Evolutionary conservation across 352 stramenopile species (phyloP).

Genomic region (Phytopythium boreale): DNA sequence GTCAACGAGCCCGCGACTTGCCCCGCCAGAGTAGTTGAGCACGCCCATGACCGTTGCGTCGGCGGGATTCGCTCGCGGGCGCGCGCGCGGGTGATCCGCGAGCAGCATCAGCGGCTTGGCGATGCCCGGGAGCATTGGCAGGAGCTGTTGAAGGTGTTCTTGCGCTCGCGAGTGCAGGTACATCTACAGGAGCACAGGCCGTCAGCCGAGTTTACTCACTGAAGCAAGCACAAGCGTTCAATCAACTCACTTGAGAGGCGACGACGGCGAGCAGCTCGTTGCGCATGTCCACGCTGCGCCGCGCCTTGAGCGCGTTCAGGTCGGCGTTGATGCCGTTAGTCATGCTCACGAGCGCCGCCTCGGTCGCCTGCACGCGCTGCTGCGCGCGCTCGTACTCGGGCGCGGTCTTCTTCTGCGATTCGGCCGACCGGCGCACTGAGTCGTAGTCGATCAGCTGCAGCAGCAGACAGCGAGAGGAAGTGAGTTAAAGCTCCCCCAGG

Average conservation of each 20-base stretch:
- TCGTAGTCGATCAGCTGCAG: conserved; percentile 68
- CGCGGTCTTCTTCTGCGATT: conserved; percentile 54
- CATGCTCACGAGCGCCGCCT: conserved; percentile 41
- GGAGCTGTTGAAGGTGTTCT: conserved; percentile 72
- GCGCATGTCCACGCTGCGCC: conserved; percentile 62
- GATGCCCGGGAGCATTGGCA: conserved; percentile 63
- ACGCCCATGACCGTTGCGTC: conserved; percentile 47
- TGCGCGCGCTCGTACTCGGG: conserved; percentile 69
- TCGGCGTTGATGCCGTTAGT: conserved; percentile 66
- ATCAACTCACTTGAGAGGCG: conserved; percentile 42
- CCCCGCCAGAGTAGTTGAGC: conserved; percentile 48
- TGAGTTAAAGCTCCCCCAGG: background rate
- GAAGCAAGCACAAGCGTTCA: background rate
- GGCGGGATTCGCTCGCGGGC: conserved; percentile 43
- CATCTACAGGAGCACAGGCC: conserved; percentile 22
- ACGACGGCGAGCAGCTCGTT: conserved; percentile 79
- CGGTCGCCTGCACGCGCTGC: conserved; percentile 45
- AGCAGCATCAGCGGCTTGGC: conserved; percentile 56
- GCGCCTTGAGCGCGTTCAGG: conserved; percentile 56
- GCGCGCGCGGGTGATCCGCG: conserved; percentile 43
- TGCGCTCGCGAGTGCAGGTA: conserved; percentile 60
- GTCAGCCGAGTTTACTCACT: background rate
- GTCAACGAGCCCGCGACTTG: conserved; percentile 43
- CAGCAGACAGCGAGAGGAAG: background rate
- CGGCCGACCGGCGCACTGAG: conserved; percentile 57